Base-by-base conservation (phyloP, 208 protist species). In the Leishmania lainsoni region DNA sequence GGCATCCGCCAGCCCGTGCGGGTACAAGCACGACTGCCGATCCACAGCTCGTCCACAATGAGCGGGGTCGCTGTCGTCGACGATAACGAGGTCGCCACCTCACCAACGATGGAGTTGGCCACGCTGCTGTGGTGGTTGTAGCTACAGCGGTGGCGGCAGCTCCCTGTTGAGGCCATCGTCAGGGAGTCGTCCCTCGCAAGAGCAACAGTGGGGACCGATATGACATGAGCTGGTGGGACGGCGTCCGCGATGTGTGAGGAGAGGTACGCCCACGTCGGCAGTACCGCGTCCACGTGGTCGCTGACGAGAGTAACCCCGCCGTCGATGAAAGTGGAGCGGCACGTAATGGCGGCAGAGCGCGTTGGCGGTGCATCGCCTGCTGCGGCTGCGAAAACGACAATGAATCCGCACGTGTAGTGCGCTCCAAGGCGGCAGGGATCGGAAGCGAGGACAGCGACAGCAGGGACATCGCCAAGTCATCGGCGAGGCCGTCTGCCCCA, bases 191-290 rank as follows among this genome's bases (percentile, higher is more conserved):
- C 52, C 74, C 74, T 42, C 74, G 39, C 17, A 58, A 66, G 8
- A 58, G 56, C 4, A 1, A 14, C 8, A 3, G 56, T 29, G 49
- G 48, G 32, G 22, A 22, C 39, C 8, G 81, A 69, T 17, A 74
- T 66, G 12, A 58, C 29, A 20, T 73, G 26, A 22, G 61, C 49
- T 8, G 81, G 49, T 6, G 69, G 35, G 3, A 35, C 42, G 12
- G 76, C 70, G 39, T 79, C 66, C 22, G 82, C 82, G 12, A 63
- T 61, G 78, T 86, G 82, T 2, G 82, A 81, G 26, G 82, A 70
- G 14, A 86, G 52, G 66, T 68, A 86, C 3, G 82, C 77, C 82
- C 82, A 86, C 32, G 82, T 80, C 20, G 82, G 82, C 65, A 86
- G 68, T 49, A 86, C 74, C 17, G 82, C 82, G 29, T 86, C 82